Evolutionary conservation across 495 filamentous ascomycete species (phyloP).

Genomic region (Letharia columbiana): DNA sequence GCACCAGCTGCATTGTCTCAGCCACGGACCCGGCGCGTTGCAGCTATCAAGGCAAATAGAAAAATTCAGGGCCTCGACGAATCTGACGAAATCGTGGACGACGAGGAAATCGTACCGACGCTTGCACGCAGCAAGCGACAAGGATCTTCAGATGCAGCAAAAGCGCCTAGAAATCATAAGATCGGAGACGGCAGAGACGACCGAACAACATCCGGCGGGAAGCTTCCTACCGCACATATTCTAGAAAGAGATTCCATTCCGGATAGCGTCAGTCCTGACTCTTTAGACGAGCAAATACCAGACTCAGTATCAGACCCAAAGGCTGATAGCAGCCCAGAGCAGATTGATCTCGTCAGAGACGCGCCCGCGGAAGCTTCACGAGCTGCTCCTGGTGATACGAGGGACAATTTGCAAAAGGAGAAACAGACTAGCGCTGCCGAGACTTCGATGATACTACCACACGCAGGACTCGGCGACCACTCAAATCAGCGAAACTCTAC

Average conservation of each 20-base stretch:
- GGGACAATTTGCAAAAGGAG: too few relatives aligned
- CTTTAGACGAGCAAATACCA: neutral
- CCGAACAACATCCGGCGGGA: neutral
- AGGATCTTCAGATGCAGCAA: neutral
- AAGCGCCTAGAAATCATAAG: neutral
- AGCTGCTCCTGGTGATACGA: neutral
- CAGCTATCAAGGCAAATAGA: constrained; percentile 26
- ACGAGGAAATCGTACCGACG: neutral
- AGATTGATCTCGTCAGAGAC: neutral
- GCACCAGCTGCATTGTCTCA: neutral
- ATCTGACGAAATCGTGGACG: constrained; percentile 9
- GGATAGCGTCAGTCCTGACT: neutral
- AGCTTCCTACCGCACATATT: neutral
- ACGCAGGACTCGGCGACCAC: neutral
- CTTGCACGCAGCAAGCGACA: neutral
- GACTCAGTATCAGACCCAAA: neutral
- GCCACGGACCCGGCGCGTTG: constrained; percentile 16
- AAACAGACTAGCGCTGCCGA: neutral
- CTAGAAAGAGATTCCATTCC: neutral
- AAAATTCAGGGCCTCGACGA: constrained; percentile 17
- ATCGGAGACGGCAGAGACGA: neutral
- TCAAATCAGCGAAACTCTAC: neutral
- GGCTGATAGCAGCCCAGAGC: neutral
- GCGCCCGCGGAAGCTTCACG: neutral
- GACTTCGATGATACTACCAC: neutral